Percentiles rank a stretch among this genome's conserved stretches.
phyloP scores from a whole-genome alignment of 2,329 filamentous ascomycete species.

The Trichophyton mentagrophytes region DNA sequence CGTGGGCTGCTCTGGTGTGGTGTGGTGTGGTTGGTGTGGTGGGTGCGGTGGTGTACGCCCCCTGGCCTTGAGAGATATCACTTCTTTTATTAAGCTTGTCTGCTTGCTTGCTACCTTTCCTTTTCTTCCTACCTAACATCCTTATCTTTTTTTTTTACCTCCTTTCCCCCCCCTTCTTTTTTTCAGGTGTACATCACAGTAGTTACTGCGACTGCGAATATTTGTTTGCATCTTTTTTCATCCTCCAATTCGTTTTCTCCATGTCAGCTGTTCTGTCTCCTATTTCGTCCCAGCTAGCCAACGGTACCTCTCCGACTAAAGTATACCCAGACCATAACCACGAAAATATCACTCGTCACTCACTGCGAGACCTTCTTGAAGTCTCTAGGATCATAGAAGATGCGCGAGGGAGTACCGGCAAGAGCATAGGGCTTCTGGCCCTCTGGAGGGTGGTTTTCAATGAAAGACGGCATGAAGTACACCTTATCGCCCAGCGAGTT shows the following conservation, averaged over 20 bases:
- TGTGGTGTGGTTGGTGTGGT: too few species aligned
- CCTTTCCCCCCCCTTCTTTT: not conserved
- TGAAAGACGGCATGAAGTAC: slow-evolving; percentile 17
- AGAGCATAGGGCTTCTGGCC: not conserved
- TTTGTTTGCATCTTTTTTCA: not conserved
- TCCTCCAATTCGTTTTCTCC: not conserved
- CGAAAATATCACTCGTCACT: not conserved
- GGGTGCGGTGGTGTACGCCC: not conserved
- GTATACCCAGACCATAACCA: not conserved
- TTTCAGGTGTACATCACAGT: not conserved
- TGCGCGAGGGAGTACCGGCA: not conserved
- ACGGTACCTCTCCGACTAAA: not conserved
- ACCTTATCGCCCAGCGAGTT: slow-evolving; percentile 15
- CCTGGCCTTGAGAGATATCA: not conserved
- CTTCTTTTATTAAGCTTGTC: not conserved
- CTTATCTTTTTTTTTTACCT: not conserved
- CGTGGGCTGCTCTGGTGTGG: not conserved
- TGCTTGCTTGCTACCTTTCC: not conserved
- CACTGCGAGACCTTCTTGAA: not conserved
- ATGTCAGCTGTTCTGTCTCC: not conserved
- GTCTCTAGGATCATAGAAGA: not conserved
- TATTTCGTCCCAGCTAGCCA: not conserved
- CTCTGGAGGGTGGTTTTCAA: slow-evolving; percentile 17
- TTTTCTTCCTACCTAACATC: not conserved
- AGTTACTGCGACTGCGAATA: not conserved